Evolutionary conservation across 805 yeast species (phyloP).

Genomic region (Kregervanrija fluxuum): DNA sequence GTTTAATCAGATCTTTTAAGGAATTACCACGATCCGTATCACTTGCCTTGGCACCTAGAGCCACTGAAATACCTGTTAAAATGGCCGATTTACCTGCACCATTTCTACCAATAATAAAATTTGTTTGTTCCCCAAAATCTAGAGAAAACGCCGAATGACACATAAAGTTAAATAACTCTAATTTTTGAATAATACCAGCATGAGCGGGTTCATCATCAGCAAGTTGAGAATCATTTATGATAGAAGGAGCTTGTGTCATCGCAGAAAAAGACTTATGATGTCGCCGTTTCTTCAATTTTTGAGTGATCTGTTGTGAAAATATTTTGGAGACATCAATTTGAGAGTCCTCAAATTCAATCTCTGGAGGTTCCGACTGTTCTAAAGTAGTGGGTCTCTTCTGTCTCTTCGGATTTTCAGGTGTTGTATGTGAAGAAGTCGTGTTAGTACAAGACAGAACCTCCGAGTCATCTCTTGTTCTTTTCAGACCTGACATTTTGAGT

Average conservation of each 20-base stretch:
- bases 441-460: not conserved
- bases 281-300: conserved; percentile 15
- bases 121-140: conserved; percentile 69
- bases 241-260: conserved; percentile 19
- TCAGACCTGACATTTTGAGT: not conserved
- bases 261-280: conserved; percentile 3
- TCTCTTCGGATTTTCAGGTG: too few relatives aligned
- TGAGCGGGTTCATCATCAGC: conserved; percentile 28
- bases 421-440: too few relatives aligned
- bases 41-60: conserved; percentile 82
- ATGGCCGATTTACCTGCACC: conserved; percentile 92
- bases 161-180: conserved; percentile 74
- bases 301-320: conserved; percentile 24
- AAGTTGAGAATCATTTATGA: conserved; percentile 1
- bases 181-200: conserved; percentile 64
- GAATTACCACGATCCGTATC: conserved; percentile 81
- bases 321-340: conserved; percentile 20
- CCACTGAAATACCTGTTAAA: conserved; percentile 78
- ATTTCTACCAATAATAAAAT: conserved; percentile 82
- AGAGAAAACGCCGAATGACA: conserved; percentile 79
- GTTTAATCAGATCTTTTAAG: conserved; percentile 63
- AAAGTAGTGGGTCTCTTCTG: too few relatives aligned
- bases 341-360: conserved; percentile 13
- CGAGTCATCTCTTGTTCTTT: conserved; percentile 1
- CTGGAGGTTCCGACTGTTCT: conserved; percentile 1